These are phyloP conservation scores for Tuber melanosporum DNA, from an alignment of 495 filamentous ascomycete genomes.

Conservation along the genomic window DNA sequence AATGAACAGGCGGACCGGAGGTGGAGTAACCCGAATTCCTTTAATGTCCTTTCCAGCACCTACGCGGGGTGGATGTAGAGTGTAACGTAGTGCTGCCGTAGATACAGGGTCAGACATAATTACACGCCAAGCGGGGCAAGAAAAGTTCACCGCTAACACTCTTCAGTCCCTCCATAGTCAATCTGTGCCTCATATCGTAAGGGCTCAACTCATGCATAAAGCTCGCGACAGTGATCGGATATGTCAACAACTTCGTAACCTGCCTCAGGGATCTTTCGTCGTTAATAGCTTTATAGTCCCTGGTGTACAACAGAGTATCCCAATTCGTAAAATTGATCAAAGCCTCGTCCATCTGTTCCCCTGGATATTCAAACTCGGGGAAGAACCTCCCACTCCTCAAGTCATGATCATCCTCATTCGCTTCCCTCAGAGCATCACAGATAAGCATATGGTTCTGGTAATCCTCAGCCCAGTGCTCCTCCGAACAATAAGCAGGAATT, in stretches of 20 bases:
- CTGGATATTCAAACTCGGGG: slow-evolving; percentile 87
- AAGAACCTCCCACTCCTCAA: slow-evolving; percentile 83
- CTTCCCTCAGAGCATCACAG: slow-evolving; percentile 81
- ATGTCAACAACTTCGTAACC: slow-evolving; percentile 85
- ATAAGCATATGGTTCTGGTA: slow-evolving; percentile 87
- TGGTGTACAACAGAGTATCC: slow-evolving; percentile 90
- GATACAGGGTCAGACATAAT: background rate
- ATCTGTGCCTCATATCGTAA: slow-evolving; percentile 66
- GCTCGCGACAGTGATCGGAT: slow-evolving; percentile 84
- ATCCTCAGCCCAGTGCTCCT: slow-evolving; percentile 90
- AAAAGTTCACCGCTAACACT: slow-evolving; percentile 71
- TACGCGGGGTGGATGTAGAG: slow-evolving; percentile 74
- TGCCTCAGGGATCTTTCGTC: slow-evolving; percentile 80
- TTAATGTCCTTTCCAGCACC: slow-evolving; percentile 69
- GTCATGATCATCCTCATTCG: slow-evolving; percentile 98
- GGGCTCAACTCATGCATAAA: slow-evolving; percentile 89
- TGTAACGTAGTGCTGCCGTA: slow-evolving; percentile 79
- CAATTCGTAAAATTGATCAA: slow-evolving; percentile 96
- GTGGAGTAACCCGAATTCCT: slow-evolving; percentile 72
- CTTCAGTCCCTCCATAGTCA: slow-evolving; percentile 83
- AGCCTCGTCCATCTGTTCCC: slow-evolving; percentile 79
- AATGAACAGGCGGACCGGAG: slow-evolving; percentile 85
- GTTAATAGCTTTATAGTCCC: slow-evolving; percentile 83
- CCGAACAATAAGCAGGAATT: slow-evolving; percentile 83
- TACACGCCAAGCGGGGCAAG: background rate